Percentiles rank a stretch among this genome's conserved stretches.
Evolutionary conservation across 2,329 filamentous ascomycete genomes (phyloP).

Genomic region (Phialophora chinensis): DNA sequence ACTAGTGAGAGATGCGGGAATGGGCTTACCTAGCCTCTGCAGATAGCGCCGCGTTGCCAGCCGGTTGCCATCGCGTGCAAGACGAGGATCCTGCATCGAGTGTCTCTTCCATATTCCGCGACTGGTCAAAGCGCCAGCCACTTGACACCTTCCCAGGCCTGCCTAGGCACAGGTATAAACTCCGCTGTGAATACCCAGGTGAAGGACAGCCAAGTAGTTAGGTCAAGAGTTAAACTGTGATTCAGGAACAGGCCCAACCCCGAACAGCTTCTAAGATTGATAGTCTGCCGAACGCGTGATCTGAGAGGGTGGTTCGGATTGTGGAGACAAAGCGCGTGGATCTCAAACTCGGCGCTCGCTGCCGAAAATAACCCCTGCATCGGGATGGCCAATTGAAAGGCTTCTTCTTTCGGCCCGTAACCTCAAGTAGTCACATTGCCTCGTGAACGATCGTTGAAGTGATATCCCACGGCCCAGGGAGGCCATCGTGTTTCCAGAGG

Average conservation of each 20-base stretch:
- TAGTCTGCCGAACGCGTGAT: not conserved
- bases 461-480: not conserved
- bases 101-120: not conserved
- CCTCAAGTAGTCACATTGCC: not conserved
- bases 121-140: not conserved
- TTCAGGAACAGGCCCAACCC: not conserved
- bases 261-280: not conserved
- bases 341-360: no score
- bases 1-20: not conserved
- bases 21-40: not conserved
- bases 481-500: not conserved
- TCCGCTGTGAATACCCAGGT: not conserved
- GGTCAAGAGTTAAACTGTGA: not conserved
- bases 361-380: not conserved
- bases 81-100: not conserved
- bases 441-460: not conserved
- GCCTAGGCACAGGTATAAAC: not conserved
- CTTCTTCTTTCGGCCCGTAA: not conserved
- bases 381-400: not conserved
- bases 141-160: not conserved
- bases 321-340: not conserved
- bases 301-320: slow-evolving; percentile 3
- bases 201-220: not conserved
- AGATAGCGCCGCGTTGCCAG: not conserved
- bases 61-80: not conserved